These are phyloP conservation scores for Aspergillus bridgeri DNA, from an alignment of 495 filamentous ascomycete species.

Conservation along the genomic window DNA sequence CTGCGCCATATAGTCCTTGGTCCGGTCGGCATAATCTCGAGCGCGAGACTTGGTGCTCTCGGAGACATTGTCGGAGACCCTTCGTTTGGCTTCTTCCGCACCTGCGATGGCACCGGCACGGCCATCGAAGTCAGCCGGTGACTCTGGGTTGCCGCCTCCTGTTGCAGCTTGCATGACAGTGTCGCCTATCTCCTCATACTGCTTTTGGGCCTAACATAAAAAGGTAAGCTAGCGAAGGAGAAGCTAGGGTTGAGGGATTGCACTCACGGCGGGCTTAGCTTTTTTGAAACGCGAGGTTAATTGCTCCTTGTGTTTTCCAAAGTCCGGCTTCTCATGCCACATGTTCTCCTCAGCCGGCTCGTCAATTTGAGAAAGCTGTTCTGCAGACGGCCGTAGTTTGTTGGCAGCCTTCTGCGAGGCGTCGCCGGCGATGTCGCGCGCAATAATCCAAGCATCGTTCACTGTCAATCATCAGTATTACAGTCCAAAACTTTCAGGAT, in stretches of 20 bases:
- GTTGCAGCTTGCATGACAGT: conserved; percentile 51
- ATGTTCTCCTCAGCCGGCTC: conserved; percentile 79
- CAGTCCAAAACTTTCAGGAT: not conserved
- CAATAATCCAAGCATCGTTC: conserved; percentile 75
- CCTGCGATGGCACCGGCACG: conserved; percentile 47
- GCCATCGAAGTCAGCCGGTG: conserved; percentile 51
- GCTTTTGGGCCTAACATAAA: conserved; percentile 13
- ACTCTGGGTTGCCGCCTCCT: conserved; percentile 44
- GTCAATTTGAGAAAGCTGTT: conserved; percentile 75
- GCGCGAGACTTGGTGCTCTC: conserved; percentile 29
- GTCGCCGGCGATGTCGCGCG: conserved; percentile 89
- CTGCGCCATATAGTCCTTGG: conserved; percentile 67
- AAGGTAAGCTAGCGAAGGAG: conserved; percentile 10
- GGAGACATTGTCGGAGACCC: conserved; percentile 47
- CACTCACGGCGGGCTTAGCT: conserved; percentile 54
- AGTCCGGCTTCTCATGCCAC: conserved; percentile 87
- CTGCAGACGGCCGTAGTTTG: conserved; percentile 72
- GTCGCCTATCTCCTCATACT: conserved; percentile 52
- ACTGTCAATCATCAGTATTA: conserved; percentile 52
- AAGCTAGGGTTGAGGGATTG: not conserved
- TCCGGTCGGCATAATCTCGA: conserved; percentile 39
- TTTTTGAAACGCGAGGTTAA: conserved; percentile 66
- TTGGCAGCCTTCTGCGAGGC: conserved; percentile 79
- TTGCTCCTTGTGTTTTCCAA: conserved; percentile 58
- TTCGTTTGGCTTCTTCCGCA: conserved; percentile 45